Percentiles rank a stretch among this genome's conserved stretches.
Evolutionary conservation across 1,284 basidiomycete species (phyloP).

Genomic region (Fomitiporia mediterranea): DNA sequence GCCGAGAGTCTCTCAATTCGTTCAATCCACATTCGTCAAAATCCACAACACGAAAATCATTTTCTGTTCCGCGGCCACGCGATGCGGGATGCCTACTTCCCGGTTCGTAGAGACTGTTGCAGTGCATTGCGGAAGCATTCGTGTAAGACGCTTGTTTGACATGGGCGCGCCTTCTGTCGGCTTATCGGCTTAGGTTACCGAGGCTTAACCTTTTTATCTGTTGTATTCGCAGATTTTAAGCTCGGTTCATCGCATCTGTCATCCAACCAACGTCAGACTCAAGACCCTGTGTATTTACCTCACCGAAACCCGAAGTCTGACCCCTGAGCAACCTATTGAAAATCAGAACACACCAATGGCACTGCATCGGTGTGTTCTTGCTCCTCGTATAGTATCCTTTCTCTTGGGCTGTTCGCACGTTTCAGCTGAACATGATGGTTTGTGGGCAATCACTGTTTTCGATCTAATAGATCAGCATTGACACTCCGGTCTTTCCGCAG

Average conservation of each 20-base stretch:
- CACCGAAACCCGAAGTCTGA: constrained; percentile 1
- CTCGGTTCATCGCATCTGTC: not conserved
- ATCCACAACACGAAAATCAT: no score
- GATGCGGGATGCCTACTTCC: not conserved
- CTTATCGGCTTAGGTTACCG: not conserved
- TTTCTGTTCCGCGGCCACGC: not conserved
- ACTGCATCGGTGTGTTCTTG: not conserved
- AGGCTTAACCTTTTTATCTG: not conserved
- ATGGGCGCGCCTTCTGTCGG: not conserved
- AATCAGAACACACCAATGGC: not conserved
- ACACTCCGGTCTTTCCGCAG: not conserved
- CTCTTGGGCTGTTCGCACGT: not conserved
- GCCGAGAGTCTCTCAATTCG: no score
- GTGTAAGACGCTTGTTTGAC: not conserved
- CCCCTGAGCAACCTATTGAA: not conserved
- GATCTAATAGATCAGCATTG: not conserved
- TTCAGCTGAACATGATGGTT: not conserved
- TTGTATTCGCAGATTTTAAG: not conserved
- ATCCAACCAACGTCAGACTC: not conserved
- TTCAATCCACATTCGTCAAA: no score
- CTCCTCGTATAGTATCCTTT: not conserved
- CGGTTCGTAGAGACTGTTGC: not conserved
- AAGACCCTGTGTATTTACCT: not conserved
- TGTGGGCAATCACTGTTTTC: not conserved
- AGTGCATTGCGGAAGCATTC: not conserved